Conservation (phyloP, 768 basidiomycete genomes). For the Mycena amicta region DNA sequence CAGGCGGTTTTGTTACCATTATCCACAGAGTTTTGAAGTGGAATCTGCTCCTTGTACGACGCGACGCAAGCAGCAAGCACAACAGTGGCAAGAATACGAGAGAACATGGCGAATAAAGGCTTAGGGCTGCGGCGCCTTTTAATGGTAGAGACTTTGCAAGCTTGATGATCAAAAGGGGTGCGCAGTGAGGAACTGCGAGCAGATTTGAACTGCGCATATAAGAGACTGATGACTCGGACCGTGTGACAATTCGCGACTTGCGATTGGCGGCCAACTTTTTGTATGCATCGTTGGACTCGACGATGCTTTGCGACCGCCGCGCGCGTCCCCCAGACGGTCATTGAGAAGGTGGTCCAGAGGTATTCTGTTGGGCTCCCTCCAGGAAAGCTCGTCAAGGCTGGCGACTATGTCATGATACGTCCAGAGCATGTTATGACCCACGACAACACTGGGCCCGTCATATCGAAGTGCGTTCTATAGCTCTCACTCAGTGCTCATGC, state of each 20-base stretch:
- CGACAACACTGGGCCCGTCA: constrained; percentile 98
- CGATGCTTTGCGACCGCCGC: constrained; percentile 33
- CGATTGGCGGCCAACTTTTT: background rate
- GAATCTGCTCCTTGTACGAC: background rate
- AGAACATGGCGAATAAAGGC: no score
- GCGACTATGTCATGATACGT: constrained; percentile 99
- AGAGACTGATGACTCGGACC: no score
- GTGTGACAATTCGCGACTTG: background rate
- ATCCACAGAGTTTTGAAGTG: background rate
- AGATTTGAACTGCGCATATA: no score
- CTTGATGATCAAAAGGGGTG: no score
- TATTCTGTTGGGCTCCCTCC: constrained; percentile 89
- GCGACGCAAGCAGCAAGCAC: background rate
- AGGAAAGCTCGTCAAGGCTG: constrained; percentile 82
- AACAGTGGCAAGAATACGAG: background rate
- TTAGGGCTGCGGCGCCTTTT: no score
- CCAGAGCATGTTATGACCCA: constrained; percentile 99
- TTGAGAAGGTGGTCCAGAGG: constrained; percentile 97
- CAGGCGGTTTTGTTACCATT: background rate
- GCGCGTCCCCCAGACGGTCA: constrained; percentile 76
- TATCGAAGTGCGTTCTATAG: constrained; percentile 70
- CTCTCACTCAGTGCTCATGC: constrained; percentile 2
- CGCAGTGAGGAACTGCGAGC: no score
- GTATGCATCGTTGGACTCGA: constrained; percentile 10
- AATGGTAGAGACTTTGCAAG: no score